Evolutionary conservation across 2,329 filamentous ascomycete genomes (phyloP).

Genomic region (Helminthosporium solani): DNA sequence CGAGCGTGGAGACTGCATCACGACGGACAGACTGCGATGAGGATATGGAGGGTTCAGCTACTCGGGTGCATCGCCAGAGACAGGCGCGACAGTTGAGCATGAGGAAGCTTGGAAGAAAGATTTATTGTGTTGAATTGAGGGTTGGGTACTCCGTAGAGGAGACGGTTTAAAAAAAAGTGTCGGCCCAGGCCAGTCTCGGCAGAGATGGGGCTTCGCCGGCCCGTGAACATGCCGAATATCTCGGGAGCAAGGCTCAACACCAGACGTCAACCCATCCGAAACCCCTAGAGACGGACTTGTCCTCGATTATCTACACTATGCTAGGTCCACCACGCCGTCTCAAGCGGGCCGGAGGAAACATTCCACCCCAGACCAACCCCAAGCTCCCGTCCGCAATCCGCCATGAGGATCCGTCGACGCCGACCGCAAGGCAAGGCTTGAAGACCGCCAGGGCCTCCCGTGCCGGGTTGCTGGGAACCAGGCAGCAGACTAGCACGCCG

Average conservation of each 20-base stretch:
- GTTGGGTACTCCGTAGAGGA: no score
- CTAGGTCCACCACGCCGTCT: conserved; percentile 15
- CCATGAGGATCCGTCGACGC: conserved; percentile 17
- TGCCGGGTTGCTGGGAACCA: conserved; percentile 17
- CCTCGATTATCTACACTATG: background rate
- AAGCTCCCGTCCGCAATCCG: background rate
- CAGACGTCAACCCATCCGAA: conserved; percentile 3
- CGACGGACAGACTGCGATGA: conserved; percentile 22
- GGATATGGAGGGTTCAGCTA: conserved; percentile 36
- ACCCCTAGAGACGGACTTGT: conserved; percentile 2
- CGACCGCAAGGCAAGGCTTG: conserved; percentile 9
- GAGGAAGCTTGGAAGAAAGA: conserved; percentile 8
- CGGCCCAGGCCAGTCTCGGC: conserved; percentile 8
- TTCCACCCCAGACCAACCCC: conserved; percentile 27
- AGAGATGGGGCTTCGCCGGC: conserved; percentile 12
- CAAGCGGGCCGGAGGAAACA: conserved; percentile 19
- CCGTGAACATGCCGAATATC: conserved; percentile 13
- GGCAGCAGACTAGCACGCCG: conserved; percentile 8
- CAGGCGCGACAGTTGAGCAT: conserved; percentile 51
- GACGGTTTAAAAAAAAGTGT: conserved; percentile 26
- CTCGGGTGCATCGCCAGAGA: conserved; percentile 46
- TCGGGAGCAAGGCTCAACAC: background rate
- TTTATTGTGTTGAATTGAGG: conserved; percentile 7
- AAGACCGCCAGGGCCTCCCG: conserved; percentile 2
- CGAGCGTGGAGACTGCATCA: conserved; percentile 20